Percentiles rank a stretch among this genome's conserved stretches.
phyloP scores from a whole-genome alignment of 2,329 filamentous ascomycete genomes.

The Chaetomiaceae sp. region DNA sequence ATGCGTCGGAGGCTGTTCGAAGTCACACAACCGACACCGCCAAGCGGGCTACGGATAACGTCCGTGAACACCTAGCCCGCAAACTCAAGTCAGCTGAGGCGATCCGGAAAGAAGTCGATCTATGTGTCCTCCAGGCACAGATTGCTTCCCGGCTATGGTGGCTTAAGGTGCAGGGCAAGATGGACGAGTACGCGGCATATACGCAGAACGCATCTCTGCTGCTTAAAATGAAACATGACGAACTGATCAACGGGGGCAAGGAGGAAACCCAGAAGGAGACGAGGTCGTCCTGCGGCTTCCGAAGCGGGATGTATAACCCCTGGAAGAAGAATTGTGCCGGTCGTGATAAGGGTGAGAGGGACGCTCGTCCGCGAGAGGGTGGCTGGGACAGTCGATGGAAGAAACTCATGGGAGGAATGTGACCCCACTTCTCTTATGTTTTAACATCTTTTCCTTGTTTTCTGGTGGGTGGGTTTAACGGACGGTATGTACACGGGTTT shows the following conservation, averaged over 20 bases:
- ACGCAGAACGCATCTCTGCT: slow-evolving; percentile 44
- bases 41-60: slow-evolving; percentile 29
- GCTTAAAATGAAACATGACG: slow-evolving; percentile 25
- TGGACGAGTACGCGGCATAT: slow-evolving; percentile 42
- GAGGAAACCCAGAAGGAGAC: slow-evolving; percentile 3
- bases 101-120: slow-evolving; percentile 38
- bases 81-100: slow-evolving; percentile 35
- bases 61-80: slow-evolving; percentile 33
- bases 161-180: slow-evolving; percentile 50
- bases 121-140: slow-evolving; percentile 50
- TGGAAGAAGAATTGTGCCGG: slow-evolving; percentile 1
- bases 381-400: slow-evolving; percentile 18
- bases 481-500: slow-evolving; percentile 7
- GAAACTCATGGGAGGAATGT: slow-evolving; percentile 17
- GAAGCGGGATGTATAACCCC: background rate
- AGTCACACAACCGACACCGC: slow-evolving; percentile 25
- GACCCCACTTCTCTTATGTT: background rate
- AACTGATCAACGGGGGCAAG: slow-evolving; percentile 5
- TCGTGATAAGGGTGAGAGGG: background rate
- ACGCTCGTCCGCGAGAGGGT: background rate
- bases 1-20: slow-evolving; percentile 28
- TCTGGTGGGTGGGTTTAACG: background rate
- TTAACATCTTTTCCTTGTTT: background rate
- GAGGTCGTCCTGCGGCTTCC: slow-evolving; percentile 3
- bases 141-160: slow-evolving; percentile 54